Base-by-base conservation (phyloP, 2,329 filamentous ascomycete species). In the Microsporum audouinii region DNA sequence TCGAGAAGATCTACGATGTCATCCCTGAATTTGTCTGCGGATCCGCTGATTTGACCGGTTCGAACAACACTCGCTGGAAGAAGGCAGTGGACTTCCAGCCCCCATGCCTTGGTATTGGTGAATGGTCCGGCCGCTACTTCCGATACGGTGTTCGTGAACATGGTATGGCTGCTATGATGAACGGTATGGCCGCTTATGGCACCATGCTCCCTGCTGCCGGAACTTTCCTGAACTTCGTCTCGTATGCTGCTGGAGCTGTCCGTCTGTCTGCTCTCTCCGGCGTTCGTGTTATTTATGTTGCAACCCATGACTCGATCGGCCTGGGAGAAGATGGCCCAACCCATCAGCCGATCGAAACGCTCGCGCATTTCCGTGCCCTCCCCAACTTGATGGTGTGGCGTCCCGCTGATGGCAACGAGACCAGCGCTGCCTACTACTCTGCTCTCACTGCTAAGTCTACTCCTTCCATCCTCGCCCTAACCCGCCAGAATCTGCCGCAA, bases 321-420 rank as follows among this genome's bases (percentile, higher is more conserved):
- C 89, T 97, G 68, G 94, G 94, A 78, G 94, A 99, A 81, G 94
- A 99, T 73, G 94, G 94, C 66, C 92, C 94, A 69, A 99, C 94
- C 62, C 94, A 99, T 81, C 94, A 99, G 84, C 94, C 94, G 76
- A 96, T 99, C 70, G 94, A 99, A 86, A 96, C 91, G 51, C 86
- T 97, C 66, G 88, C 91, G 63, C 94, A 97, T 80, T 97, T 97
- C 90, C 92, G 94, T 76, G 94, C 94, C 67, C 85, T 97, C 69
- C 94, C 94, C 73, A 99, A 99, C 87, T 89, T 88, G 83, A 96
- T 97, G 89, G 92, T 97, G 71, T 97, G 94, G 94, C 91, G 94
- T 74, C 94, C 94, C 68, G 92, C 94, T 71, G 94, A 97, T 73
- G 92, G 92, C 72, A 97, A 97, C 82, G 94, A 99, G 88, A 94